Percentiles rank a stretch among this genome's conserved stretches.
Conservation (phyloP, 345 rosid genomes). For the Turritis glabra region DNA sequence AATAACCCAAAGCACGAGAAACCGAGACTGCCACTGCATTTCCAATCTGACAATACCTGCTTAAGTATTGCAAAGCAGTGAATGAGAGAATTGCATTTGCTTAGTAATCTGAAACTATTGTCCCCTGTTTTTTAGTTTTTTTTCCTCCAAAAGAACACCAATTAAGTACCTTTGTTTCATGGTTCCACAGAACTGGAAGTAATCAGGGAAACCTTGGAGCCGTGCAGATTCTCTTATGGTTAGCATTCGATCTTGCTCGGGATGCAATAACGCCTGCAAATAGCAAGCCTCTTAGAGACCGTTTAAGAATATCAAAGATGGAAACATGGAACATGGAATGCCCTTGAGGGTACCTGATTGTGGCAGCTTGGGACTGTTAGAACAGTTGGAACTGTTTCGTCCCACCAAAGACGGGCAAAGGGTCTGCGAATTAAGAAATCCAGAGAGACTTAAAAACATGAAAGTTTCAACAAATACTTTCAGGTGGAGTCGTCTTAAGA, state of each 20-base stretch:
- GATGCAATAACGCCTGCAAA: conserved; percentile 71
- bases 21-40: conserved; percentile 88
- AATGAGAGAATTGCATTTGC: conserved; percentile 8
- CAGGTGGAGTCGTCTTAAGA: neutral
- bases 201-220: conserved; percentile 97
- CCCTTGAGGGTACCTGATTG: conserved; percentile 55
- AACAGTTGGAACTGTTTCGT: conserved; percentile 85
- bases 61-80: neutral
- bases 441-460: neutral
- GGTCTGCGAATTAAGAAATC: conserved; percentile 50
- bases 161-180: conserved; percentile 62
- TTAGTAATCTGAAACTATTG: neutral
- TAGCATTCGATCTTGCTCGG: conserved; percentile 91
- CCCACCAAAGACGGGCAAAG: conserved; percentile 95
- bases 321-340: conserved; percentile 9
- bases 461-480: neutral
- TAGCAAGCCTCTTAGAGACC: conserved; percentile 10
- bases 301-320: neutral
- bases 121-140: neutral
- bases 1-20: conserved; percentile 76
- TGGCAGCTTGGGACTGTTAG: conserved; percentile 61
- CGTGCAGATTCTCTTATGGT: conserved; percentile 89
- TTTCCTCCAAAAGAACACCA: neutral
- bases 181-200: conserved; percentile 80
- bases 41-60: conserved; percentile 90